These are phyloP conservation scores for Farysia itapuensis DNA, from an alignment of 1,284 basidiomycete species.

Conservation along the genomic window DNA sequence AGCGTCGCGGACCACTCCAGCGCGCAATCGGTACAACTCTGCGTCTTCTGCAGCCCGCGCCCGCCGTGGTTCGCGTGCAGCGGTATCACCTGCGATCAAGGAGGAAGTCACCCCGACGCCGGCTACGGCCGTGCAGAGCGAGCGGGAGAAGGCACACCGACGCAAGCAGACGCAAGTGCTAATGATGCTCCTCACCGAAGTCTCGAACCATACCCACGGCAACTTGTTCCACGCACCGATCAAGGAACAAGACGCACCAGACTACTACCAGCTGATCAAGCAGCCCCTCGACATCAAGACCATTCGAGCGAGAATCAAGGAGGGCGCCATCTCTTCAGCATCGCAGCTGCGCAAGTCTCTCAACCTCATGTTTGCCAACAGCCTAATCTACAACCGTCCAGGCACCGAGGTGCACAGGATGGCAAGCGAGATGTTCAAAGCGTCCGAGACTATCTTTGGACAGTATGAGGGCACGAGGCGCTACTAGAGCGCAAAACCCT, in stretches of 20 bases:
- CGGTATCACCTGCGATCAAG: not conserved
- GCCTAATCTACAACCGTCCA: slow-evolving; percentile 53
- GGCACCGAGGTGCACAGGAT: slow-evolving; percentile 55
- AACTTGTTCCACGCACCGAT: slow-evolving; percentile 56
- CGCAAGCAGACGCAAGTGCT: slow-evolving; percentile 50
- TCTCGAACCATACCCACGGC: slow-evolving; percentile 55
- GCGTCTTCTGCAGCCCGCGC: not conserved
- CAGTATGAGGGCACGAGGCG: slow-evolving; percentile 38
- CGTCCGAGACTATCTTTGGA: slow-evolving; percentile 44
- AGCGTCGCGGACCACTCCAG: not conserved
- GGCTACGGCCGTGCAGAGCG: slow-evolving; percentile 1
- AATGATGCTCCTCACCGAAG: slow-evolving; percentile 51
- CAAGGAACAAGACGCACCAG: slow-evolving; percentile 55
- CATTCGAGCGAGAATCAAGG: slow-evolving; percentile 53
- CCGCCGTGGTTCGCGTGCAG: not conserved
- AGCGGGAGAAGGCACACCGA: slow-evolving; percentile 35
- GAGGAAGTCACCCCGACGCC: slow-evolving; percentile 2
- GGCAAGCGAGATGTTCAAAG: slow-evolving; percentile 54
- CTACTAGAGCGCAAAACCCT: slow-evolving; percentile 5
- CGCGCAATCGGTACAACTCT: slow-evolving; percentile 1
- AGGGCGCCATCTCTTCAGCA: slow-evolving; percentile 35
- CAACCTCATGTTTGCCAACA: slow-evolving; percentile 55
- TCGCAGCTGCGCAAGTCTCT: slow-evolving; percentile 42
- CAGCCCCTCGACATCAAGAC: slow-evolving; percentile 54
- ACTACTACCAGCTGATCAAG: slow-evolving; percentile 52